These are phyloP conservation scores for Papilionanthe hybrid DNA, from an alignment of 116 monocot genomes.

Conservation along the genomic window DNA sequence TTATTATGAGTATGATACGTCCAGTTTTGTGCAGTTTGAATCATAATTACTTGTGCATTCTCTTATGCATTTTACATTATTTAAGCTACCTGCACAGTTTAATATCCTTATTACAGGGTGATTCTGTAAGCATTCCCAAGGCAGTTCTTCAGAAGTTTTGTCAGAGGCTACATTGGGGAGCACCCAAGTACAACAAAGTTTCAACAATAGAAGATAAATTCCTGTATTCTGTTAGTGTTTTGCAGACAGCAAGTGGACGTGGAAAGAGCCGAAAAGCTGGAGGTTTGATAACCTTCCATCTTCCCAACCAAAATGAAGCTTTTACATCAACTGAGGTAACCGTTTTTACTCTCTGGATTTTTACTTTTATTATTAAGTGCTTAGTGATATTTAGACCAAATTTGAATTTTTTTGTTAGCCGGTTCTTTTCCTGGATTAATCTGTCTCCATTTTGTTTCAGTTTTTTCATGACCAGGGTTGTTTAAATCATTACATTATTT, in stretches of 20 bases:
- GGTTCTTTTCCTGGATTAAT: neutral
- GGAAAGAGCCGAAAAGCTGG: slow-evolving; percentile 88
- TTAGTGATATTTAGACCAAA: neutral
- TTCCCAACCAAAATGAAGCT: slow-evolving; percentile 45
- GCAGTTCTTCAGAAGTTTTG: slow-evolving; percentile 83
- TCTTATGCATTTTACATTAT: no score
- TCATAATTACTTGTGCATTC: no score
- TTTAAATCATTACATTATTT: neutral
- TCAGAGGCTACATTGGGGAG: slow-evolving; percentile 88
- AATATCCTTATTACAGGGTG: slow-evolving; percentile 44
- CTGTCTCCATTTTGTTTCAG: neutral
- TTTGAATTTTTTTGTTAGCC: neutral
- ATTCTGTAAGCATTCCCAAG: slow-evolving; percentile 62
- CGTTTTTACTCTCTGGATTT: neutral
- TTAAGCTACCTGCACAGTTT: neutral
- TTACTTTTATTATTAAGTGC: neutral
- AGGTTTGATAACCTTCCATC: slow-evolving; percentile 71
- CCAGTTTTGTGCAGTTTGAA: no score
- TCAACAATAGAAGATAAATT: slow-evolving; percentile 56
- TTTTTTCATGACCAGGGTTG: neutral
- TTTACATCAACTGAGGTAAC: slow-evolving; percentile 68
- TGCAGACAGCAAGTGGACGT: slow-evolving; percentile 69
- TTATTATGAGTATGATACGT: no score
- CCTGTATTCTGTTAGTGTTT: slow-evolving; percentile 69
- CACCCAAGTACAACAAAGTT: slow-evolving; percentile 82